A percentile compares a stretch with the other conserved stretches of the same genome.
These are phyloP conservation scores for Dunaliella primolecta DNA, from an alignment of 139 green algal species.

Conservation along the genomic window DNA sequence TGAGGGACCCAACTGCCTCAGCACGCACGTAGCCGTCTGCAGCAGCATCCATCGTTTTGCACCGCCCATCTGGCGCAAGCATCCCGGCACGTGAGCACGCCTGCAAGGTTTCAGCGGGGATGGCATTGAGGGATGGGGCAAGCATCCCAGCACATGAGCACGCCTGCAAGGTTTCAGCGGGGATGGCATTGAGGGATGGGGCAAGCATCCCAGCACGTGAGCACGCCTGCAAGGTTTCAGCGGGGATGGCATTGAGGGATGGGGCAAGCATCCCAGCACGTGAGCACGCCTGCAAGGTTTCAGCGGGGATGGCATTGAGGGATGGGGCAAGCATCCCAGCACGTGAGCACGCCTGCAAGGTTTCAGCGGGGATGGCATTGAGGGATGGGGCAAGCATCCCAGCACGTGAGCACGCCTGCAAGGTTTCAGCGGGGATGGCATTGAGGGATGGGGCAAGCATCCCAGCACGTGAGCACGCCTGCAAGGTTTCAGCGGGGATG, in stretches of 20 bases:
- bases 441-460: neutral
- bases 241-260: neutral
- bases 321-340: neutral
- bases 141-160: conserved; percentile 73
- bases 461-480: neutral
- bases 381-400: neutral
- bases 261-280: conserved; percentile 75
- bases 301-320: neutral
- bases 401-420: neutral
- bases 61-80: conserved; percentile 77
- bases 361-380: neutral
- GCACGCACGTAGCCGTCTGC: conserved; percentile 85
- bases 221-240: conserved; percentile 23
- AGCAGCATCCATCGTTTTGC: conserved; percentile 81
- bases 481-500: neutral
- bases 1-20: conserved; percentile 49
- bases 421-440: neutral
- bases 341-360: neutral
- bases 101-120: conserved; percentile 11
- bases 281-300: conserved; percentile 26
- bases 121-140: conserved; percentile 6
- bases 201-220: conserved; percentile 76
- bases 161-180: conserved; percentile 14
- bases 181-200: neutral
- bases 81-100: conserved; percentile 62